Percentiles rank a stretch among this genome's conserved stretches.
Evolutionary conservation across 2,329 filamentous ascomycete species (phyloP).

Genomic region (Ophiocordyceps robertsii): DNA sequence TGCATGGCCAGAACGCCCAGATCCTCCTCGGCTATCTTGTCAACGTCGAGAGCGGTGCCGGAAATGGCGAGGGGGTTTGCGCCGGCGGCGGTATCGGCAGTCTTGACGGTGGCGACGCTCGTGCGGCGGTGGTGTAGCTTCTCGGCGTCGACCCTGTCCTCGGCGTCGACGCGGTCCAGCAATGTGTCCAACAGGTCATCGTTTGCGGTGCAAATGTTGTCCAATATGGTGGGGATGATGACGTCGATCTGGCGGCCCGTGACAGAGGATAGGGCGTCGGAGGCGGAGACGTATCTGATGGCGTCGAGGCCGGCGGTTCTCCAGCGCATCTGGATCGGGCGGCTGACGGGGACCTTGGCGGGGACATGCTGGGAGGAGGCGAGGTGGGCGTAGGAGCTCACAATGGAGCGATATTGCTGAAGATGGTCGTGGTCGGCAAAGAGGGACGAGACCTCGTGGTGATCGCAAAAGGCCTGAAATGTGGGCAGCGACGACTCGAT

Average conservation of each 20-base stretch:
- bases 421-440: constrained; percentile 78
- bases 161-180: constrained; percentile 49
- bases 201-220: constrained; percentile 70
- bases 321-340: constrained; percentile 68
- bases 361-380: constrained; percentile 49
- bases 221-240: constrained; percentile 72
- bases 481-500: constrained; percentile 79
- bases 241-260: constrained; percentile 63
- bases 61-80: constrained; percentile 61
- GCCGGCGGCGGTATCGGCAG: constrained; percentile 45
- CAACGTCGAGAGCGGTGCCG: constrained; percentile 73
- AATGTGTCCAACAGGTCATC: constrained; percentile 57
- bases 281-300: constrained; percentile 67
- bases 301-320: constrained; percentile 61
- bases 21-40: constrained; percentile 80
- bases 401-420: constrained; percentile 68
- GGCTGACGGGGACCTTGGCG: constrained; percentile 43
- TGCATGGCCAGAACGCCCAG: constrained; percentile 73
- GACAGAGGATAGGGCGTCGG: constrained; percentile 64
- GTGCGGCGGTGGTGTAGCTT: constrained; percentile 52
- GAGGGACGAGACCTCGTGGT: constrained; percentile 76
- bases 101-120: constrained; percentile 66
- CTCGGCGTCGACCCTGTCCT: constrained; percentile 57
- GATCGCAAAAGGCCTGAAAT: constrained; percentile 76
- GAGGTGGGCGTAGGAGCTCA: constrained; percentile 66